Percentiles rank a stretch among this genome's conserved stretches.
phyloP scores from a whole-genome alignment of 2,329 filamentous ascomycete genomes.

The Zasmidium citrigriseum region DNA sequence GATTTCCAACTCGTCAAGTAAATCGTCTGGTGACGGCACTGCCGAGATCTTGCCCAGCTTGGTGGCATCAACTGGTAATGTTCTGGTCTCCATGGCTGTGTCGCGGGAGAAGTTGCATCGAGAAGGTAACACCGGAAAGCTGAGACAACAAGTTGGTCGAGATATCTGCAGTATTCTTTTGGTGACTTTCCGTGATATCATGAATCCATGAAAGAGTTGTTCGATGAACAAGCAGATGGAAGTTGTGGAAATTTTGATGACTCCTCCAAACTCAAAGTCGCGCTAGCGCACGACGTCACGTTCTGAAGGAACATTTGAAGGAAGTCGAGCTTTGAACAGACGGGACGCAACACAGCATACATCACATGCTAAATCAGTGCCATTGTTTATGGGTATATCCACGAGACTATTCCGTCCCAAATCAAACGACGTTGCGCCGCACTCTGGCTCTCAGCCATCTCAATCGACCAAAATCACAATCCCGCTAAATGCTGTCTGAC shows the following conservation, averaged over 20 bases:
- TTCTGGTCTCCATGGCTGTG: constrained; percentile 35
- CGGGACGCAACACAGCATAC: neutral
- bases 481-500: neutral
- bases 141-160: no score
- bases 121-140: no score
- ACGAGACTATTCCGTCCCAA: no score
- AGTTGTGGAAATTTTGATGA: neutral
- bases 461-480: neutral
- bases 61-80: constrained; percentile 43
- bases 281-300: neutral
- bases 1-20: constrained; percentile 38
- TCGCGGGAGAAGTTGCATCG: neutral
- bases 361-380: neutral
- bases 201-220: neutral
- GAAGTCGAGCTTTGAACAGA: no score
- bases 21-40: constrained; percentile 27
- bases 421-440: no score
- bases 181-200: neutral
- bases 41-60: constrained; percentile 42
- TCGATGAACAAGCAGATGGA: neutral
- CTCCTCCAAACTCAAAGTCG: neutral
- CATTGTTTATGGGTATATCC: neutral
- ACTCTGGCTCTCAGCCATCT: neutral
- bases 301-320: neutral
- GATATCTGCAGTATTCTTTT: no score